Percentiles rank a stretch among this genome's conserved stretches.
These are phyloP conservation scores for Lactarius quietus DNA, from an alignment of 768 basidiomycete species.

Conservation along the genomic window DNA sequence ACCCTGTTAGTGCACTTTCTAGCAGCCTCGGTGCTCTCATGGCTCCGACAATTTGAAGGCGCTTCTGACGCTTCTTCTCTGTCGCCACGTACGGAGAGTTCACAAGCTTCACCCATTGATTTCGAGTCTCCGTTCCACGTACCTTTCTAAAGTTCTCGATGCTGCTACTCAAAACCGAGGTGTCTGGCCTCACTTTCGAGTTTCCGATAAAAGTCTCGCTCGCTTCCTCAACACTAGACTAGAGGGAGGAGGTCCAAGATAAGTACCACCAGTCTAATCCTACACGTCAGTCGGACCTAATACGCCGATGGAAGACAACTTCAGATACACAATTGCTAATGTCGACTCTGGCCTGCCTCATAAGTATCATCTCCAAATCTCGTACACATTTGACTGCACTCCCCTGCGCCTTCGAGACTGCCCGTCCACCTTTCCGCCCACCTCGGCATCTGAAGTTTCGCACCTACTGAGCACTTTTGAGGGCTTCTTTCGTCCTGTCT, in stretches of 20 bases:
- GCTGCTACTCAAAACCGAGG: too few relatives aligned
- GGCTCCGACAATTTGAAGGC: too few relatives aligned
- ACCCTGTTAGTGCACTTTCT: too few relatives aligned
- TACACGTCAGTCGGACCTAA: not conserved
- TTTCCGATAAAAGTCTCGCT: too few relatives aligned
- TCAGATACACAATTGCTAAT: not conserved
- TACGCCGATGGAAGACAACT: not conserved
- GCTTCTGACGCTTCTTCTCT: too few relatives aligned
- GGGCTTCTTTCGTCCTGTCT: slow-evolving; percentile 1
- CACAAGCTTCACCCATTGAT: too few relatives aligned
- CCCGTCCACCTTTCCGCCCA: not conserved
- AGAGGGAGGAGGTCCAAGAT: not conserved
- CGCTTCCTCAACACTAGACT: not conserved
- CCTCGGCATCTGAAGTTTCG: not conserved
- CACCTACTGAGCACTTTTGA: slow-evolving; percentile 3
- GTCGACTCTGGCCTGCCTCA: not conserved
- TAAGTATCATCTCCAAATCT: not conserved
- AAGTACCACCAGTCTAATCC: not conserved
- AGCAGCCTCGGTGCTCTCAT: too few relatives aligned
- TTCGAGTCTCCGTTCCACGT: too few relatives aligned
- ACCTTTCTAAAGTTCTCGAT: too few relatives aligned
- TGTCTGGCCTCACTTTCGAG: too few relatives aligned
- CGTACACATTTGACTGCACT: not conserved
- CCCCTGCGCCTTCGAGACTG: too few relatives aligned
- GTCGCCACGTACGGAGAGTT: too few relatives aligned